Evolutionary conservation across 106 monocot species (phyloP).

Genomic region (Narthecium ossifragum): DNA sequence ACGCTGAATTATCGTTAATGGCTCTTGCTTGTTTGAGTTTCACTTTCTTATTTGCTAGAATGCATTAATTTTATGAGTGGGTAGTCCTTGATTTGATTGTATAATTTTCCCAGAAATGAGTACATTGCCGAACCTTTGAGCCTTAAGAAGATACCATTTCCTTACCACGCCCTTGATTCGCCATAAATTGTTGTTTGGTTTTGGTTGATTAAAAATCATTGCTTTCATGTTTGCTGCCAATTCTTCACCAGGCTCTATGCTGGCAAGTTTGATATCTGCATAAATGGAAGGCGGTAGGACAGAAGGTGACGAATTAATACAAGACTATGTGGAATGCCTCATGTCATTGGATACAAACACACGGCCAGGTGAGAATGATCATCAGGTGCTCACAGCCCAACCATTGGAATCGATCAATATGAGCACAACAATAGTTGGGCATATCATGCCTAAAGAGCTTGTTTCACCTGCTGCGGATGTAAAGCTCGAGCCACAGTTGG

Average conservation of each 20-base stretch:
- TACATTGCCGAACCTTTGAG: too few species aligned
- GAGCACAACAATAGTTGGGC: slow-evolving; percentile 16
- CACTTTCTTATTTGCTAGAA: too few species aligned
- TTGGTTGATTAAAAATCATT: neutral
- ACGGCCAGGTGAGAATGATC: slow-evolving; percentile 32
- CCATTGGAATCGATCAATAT: slow-evolving; percentile 12
- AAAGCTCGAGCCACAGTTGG: slow-evolving; percentile 56
- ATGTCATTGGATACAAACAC: slow-evolving; percentile 74
- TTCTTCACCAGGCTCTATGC: neutral
- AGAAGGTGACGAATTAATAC: slow-evolving; percentile 75
- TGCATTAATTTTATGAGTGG: too few species aligned
- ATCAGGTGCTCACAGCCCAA: slow-evolving; percentile 8
- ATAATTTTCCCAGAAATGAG: too few species aligned
- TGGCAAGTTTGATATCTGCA: slow-evolving; percentile 3
- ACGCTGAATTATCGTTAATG: too few species aligned
- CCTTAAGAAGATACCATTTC: too few species aligned
- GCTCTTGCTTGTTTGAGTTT: too few species aligned
- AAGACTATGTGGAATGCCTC: slow-evolving; percentile 83
- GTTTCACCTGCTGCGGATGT: slow-evolving; percentile 13
- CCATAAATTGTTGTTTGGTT: neutral
- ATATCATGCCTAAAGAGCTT: slow-evolving; percentile 23
- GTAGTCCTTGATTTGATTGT: too few species aligned
- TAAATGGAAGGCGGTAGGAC: slow-evolving; percentile 54
- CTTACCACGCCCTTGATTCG: too few species aligned
- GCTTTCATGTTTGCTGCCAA: neutral